These are phyloP conservation scores for Strigomonas galati DNA, from an alignment of 208 protist genomes.

Conservation along the genomic window DNA sequence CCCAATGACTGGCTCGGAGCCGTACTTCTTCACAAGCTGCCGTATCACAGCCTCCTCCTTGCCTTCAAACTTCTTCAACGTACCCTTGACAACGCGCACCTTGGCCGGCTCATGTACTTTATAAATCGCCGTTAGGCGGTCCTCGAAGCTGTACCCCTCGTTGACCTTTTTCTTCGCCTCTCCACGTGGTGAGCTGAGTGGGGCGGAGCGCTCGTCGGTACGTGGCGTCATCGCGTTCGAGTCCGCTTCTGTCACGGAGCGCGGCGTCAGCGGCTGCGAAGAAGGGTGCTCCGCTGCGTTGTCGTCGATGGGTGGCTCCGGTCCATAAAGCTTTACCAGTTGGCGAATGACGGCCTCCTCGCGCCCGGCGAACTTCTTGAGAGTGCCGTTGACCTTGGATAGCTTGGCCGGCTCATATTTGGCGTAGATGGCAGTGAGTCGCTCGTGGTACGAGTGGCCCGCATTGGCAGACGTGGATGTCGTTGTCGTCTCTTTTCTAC, in stretches of 20 bases:
- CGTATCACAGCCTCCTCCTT: slow-evolving; percentile 57
- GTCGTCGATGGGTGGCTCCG: slow-evolving; percentile 35
- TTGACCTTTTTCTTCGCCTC: slow-evolving; percentile 1
- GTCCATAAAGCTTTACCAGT: slow-evolving; percentile 72
- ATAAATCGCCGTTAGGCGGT: slow-evolving; percentile 58
- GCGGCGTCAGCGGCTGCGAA: background rate
- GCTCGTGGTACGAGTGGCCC: slow-evolving; percentile 39
- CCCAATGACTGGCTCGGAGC: slow-evolving; percentile 39
- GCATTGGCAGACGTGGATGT: slow-evolving; percentile 8
- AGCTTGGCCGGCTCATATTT: slow-evolving; percentile 69
- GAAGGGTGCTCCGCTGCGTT: background rate
- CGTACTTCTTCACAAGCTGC: slow-evolving; percentile 66
- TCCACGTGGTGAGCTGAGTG: background rate
- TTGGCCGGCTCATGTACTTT: slow-evolving; percentile 55
- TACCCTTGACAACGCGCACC: slow-evolving; percentile 44
- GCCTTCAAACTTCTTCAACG: slow-evolving; percentile 53
- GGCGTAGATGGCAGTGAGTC: slow-evolving; percentile 63
- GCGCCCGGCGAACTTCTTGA: slow-evolving; percentile 55
- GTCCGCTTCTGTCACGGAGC: background rate
- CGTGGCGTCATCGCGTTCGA: background rate
- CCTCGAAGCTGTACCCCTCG: slow-evolving; percentile 28
- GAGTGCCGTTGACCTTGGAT: slow-evolving; percentile 48
- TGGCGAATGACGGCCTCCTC: slow-evolving; percentile 70
- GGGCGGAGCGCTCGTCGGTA: background rate
- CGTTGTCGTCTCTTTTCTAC: background rate